Evolutionary conservation across 768 basidiomycete species (phyloP).

Genomic region (Rhodotorula graminis): DNA sequence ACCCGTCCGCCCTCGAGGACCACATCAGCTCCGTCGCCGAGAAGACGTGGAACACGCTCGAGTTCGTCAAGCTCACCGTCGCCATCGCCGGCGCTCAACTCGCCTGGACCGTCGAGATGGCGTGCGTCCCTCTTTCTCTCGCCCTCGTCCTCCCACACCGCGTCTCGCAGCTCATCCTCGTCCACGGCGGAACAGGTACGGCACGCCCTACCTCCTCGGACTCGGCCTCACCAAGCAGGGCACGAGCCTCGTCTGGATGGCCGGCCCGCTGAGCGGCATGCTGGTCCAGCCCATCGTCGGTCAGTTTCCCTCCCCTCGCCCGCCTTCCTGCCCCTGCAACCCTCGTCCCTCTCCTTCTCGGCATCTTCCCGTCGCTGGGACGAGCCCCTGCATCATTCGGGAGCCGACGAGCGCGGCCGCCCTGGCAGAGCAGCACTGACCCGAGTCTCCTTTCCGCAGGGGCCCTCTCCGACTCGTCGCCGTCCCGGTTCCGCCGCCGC

Average conservation of each 20-base stretch:
- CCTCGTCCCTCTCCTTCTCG: too few species aligned
- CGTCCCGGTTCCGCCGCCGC: slow-evolving; percentile 54
- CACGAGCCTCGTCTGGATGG: slow-evolving; percentile 87
- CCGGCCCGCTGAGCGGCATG: slow-evolving; percentile 84
- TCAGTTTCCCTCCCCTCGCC: slow-evolving; percentile 46
- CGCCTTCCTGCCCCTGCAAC: too few species aligned
- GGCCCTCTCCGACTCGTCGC: too few species aligned
- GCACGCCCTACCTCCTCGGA: slow-evolving; percentile 83
- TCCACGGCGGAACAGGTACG: slow-evolving; percentile 60
- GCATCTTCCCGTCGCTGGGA: too few species aligned
- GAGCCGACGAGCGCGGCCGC: too few species aligned
- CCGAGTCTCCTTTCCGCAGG: background rate
- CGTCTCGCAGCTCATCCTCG: background rate
- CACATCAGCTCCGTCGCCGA: too few species aligned
- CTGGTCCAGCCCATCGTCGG: slow-evolving; percentile 97
- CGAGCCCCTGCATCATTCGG: too few species aligned
- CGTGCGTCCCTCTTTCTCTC: slow-evolving; percentile 54
- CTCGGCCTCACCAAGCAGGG: slow-evolving; percentile 81
- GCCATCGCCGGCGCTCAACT: slow-evolving; percentile 94
- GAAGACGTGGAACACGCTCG: slow-evolving; percentile 26
- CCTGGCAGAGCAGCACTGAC: too few species aligned
- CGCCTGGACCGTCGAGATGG: slow-evolving; percentile 91
- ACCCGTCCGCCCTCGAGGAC: too few species aligned
- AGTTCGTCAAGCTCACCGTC: slow-evolving; percentile 53
- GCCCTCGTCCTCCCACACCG: too few species aligned